A percentile compares a stretch with the other conserved stretches of the same genome.
Conservation (phyloP, 768 basidiomycete species). For the Cytidiella melzeri region DNA sequence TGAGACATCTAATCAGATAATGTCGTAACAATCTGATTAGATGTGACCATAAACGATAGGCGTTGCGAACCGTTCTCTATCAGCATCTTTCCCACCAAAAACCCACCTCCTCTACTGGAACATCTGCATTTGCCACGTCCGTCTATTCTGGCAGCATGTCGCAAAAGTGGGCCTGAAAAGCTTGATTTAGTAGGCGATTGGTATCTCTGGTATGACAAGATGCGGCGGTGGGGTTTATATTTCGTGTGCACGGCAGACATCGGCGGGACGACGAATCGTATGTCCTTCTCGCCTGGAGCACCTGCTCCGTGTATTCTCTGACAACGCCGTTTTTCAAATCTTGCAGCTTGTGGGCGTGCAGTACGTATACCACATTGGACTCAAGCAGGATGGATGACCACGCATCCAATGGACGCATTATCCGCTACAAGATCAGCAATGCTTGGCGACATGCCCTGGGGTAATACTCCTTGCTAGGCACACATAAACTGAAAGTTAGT, state of each 20-base stretch:
- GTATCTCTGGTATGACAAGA: too few species aligned
- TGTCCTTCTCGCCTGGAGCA: neutral
- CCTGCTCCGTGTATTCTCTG: too few species aligned
- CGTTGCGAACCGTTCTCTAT: too few species aligned
- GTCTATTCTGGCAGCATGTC: too few species aligned
- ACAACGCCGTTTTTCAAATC: constrained; percentile 3
- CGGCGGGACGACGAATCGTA: neutral
- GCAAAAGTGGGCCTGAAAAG: too few species aligned
- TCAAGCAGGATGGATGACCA: constrained; percentile 6
- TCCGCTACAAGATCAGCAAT: neutral
- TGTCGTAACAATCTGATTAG: neutral
- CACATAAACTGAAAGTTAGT: neutral
- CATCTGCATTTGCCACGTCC: too few species aligned
- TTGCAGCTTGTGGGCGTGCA: constrained; percentile 8
- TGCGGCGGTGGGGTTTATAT: too few species aligned
- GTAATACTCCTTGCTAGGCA: constrained; percentile 1
- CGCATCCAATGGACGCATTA: constrained; percentile 6
- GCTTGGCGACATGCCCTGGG: neutral
- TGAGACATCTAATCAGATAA: neutral
- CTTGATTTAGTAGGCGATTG: too few species aligned
- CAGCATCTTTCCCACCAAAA: too few species aligned
- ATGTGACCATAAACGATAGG: neutral
- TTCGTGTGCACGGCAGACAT: too few species aligned
- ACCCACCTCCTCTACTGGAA: too few species aligned
- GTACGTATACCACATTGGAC: constrained; percentile 11